Evolutionary conservation across 2,329 filamentous ascomycete genomes (phyloP), one percentile per base, ranked within the genome.

Genomic region (Aspergillus costaricaensis): DNA sequence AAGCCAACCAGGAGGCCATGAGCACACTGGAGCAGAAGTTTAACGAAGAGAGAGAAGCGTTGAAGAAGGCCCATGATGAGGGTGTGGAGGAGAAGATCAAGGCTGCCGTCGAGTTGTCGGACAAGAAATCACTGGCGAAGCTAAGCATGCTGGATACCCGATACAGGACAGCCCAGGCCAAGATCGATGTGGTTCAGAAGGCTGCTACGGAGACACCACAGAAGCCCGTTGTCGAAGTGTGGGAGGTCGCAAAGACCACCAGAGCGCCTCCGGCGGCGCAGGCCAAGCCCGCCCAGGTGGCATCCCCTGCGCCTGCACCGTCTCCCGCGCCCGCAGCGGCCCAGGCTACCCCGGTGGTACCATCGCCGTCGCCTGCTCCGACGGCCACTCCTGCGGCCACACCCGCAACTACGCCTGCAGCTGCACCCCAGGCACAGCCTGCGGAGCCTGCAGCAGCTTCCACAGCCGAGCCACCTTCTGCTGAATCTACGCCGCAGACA

Each of bases 131-230:
- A 57, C 86, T 86, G 2, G 80, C 91, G 52, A 90, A 90, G 65
- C 82, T 94, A 64, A 94, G 92, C 72, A 90, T 96, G 86, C 81
- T 87, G 5, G 89, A 94, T 67, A 91, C 88, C 67, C 87, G 88
- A 72, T 78, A 83, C 50, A 86, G 84, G 63, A 78, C 80, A 8
- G 86, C 88, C 0, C 82, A 83, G 54, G 90, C 89, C 4, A 96
- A 95, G 79, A 79, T 96, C 32, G 84, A 85, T 1, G 86, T 95
- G 1, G 90, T 98, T 3, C 85, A 92, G 70, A 90, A 87, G 50
- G 93, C 94, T 12, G 92, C 90, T 0, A 84, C 83, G n/a, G 90
- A 96, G 51, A 97, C 93, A 0, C 94, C 94, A 0, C 83, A 94
- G 68, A 88, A 87, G 72, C 86, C 92, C 0, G 92, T 98, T 4